phyloP scores from a whole-genome alignment of 2,329 filamentous ascomycete species.

The Blastomyces emzantsi region DNA sequence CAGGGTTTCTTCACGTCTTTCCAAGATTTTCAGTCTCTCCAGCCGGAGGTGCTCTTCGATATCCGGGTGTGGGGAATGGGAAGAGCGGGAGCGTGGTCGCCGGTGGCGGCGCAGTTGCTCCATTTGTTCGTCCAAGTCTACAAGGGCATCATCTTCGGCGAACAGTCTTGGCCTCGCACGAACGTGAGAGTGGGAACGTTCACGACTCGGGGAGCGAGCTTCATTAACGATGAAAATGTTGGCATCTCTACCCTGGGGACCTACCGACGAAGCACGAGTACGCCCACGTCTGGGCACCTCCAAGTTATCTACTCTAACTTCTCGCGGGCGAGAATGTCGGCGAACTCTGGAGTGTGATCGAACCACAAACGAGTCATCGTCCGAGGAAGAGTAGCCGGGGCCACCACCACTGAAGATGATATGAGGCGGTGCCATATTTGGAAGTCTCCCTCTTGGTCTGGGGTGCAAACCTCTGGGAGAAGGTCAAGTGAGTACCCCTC shows the following conservation, averaged over 20 bases:
- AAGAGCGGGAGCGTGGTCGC: background rate
- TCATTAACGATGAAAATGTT: constrained; percentile 6
- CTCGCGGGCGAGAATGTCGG: background rate
- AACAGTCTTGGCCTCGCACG: background rate
- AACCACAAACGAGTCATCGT: constrained; percentile 1
- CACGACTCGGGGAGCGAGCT: constrained; percentile 3
- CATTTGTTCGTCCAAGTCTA: constrained; percentile 20
- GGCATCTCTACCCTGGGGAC: background rate
- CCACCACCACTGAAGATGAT: background rate
- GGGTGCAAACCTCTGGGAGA: background rate
- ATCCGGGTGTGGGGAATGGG: constrained; percentile 1
- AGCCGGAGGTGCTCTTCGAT: background rate
- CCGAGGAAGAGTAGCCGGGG: background rate
- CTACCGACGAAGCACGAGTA: background rate
- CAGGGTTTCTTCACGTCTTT: background rate
- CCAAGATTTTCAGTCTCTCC: background rate
- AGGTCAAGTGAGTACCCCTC: background rate
- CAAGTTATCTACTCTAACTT: background rate
- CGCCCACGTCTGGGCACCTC: constrained; percentile 4
- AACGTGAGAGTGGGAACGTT: constrained; percentile 7
- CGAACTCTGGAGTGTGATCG: background rate
- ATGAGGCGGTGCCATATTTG: background rate
- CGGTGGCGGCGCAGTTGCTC: constrained; percentile 4
- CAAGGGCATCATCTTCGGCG: constrained; percentile 19
- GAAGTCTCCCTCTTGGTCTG: background rate